A percentile compares a stretch with the other conserved stretches of the same genome.
Evolutionary conservation across 768 basidiomycete genomes (phyloP).

Genomic region (Boletus vermiculosoides): DNA sequence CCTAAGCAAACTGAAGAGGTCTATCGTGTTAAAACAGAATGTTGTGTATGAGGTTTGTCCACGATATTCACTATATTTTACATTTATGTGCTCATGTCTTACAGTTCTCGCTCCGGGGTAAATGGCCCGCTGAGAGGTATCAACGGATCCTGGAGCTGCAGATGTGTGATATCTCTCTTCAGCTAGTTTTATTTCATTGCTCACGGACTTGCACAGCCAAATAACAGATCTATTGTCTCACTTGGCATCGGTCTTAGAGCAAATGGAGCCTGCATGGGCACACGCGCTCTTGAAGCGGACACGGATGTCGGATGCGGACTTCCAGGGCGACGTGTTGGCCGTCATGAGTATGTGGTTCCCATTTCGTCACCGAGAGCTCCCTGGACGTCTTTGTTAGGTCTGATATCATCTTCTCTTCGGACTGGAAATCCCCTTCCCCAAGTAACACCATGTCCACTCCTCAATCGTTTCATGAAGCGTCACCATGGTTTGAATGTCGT

Average conservation of each 20-base stretch:
- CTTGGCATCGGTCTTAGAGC: slow-evolving; percentile 67
- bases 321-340: slow-evolving; percentile 82
- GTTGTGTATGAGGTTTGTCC: slow-evolving; percentile 61
- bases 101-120: slow-evolving; percentile 72
- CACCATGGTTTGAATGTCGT: slow-evolving; percentile 66
- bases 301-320: slow-evolving; percentile 71
- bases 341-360: slow-evolving; percentile 58
- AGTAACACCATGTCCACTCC: slow-evolving; percentile 75
- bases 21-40: slow-evolving; percentile 53
- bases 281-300: slow-evolving; percentile 73
- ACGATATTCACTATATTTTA: neutral
- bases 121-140: slow-evolving; percentile 81
- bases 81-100: neutral
- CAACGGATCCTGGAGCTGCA: slow-evolving; percentile 66
- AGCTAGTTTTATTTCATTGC: neutral
- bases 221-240: slow-evolving; percentile 68
- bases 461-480: slow-evolving; percentile 45
- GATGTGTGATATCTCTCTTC: slow-evolving; percentile 42
- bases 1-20: slow-evolving; percentile 67
- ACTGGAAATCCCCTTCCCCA: slow-evolving; percentile 78
- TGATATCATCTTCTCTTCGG: slow-evolving; percentile 74
- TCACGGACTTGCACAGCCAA: slow-evolving; percentile 46
- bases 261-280: slow-evolving; percentile 76
- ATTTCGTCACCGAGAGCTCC: neutral
- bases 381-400: slow-evolving; percentile 40